phyloP scores from a whole-genome alignment of 2,329 filamentous ascomycete species.

The Trichoderma koningii region DNA sequence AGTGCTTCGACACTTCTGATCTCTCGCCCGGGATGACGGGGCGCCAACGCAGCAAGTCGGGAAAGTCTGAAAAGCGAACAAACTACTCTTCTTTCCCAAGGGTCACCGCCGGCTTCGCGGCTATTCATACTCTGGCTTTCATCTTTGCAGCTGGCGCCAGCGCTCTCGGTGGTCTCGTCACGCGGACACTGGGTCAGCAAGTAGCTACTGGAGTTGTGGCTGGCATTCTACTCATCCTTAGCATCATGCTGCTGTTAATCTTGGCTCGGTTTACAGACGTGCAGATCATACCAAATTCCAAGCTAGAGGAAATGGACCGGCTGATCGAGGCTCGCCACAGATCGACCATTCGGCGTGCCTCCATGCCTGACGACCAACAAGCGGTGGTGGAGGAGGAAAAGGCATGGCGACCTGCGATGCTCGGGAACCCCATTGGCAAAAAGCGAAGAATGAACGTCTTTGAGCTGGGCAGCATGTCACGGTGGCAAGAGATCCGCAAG shows the following conservation, averaged over 20 bases:
- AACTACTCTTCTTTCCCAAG: conserved; percentile 78
- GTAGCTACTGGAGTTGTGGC: conserved; percentile 69
- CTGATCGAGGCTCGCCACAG: conserved; percentile 53
- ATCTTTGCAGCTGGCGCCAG: conserved; percentile 69
- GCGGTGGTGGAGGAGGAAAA: conserved; percentile 53
- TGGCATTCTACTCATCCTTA: conserved; percentile 65
- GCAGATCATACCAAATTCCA: conserved; percentile 68
- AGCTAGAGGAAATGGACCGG: conserved; percentile 55
- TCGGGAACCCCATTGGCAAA: conserved; percentile 70
- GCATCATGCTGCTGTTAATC: conserved; percentile 61
- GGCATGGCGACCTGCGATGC: conserved; percentile 69
- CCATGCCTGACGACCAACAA: conserved; percentile 43
- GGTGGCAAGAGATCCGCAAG: conserved; percentile 72
- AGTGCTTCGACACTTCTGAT: conserved; percentile 79
- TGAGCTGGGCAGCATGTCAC: conserved; percentile 66
- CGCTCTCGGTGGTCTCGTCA: conserved; percentile 67
- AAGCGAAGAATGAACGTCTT: conserved; percentile 70
- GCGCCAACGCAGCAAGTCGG: conserved; percentile 48
- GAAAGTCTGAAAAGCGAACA: conserved; percentile 51
- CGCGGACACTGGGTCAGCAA: conserved; percentile 66
- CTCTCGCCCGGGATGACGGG: conserved; percentile 71
- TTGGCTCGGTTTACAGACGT: conserved; percentile 66
- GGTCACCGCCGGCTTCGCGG: conserved; percentile 69
- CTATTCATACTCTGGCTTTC: conserved; percentile 70
- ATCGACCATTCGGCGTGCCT: conserved; percentile 50